These are phyloP conservation scores for Cadophora sp. DNA, from an alignment of 2,329 filamentous ascomycete species.

Conservation along the genomic window DNA sequence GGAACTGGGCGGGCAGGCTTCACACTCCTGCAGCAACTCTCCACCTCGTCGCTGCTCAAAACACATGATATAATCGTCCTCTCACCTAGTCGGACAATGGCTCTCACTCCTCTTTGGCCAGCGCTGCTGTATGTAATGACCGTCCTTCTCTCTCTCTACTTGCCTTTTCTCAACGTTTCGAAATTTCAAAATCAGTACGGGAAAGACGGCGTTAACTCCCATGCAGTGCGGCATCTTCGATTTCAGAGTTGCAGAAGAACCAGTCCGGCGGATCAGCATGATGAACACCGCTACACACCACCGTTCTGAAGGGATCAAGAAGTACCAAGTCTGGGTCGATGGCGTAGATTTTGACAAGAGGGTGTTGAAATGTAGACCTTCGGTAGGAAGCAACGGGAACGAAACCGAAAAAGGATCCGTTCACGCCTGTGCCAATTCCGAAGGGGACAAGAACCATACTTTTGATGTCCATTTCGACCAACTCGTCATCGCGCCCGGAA, in stretches of 20 bases:
- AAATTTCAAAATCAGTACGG: too few relatives aligned
- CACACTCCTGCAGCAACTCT: slow-evolving; percentile 47
- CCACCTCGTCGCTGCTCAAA: slow-evolving; percentile 36
- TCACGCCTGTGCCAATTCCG: slow-evolving; percentile 23
- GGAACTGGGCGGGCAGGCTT: slow-evolving; percentile 52
- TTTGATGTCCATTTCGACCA: slow-evolving; percentile 52
- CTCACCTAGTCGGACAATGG: slow-evolving; percentile 51
- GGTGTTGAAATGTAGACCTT: slow-evolving; percentile 47
- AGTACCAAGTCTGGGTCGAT: slow-evolving; percentile 51
- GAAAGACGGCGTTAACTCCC: not conserved
- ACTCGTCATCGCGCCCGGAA: slow-evolving; percentile 52
- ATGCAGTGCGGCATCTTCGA: slow-evolving; percentile 50
- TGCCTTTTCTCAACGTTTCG: too few relatives aligned
- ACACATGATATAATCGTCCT: slow-evolving; percentile 50
- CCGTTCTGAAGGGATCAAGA: slow-evolving; percentile 40
- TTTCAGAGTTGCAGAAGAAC: slow-evolving; percentile 54
- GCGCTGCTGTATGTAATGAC: slow-evolving; percentile 47
- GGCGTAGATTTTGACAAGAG: slow-evolving; percentile 48
- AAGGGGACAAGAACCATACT: slow-evolving; percentile 27
- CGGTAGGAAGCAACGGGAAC: slow-evolving; percentile 40
- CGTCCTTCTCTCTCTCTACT: too few relatives aligned
- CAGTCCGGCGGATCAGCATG: slow-evolving; percentile 47
- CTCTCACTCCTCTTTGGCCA: slow-evolving; percentile 54
- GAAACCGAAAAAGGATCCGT: slow-evolving; percentile 18
- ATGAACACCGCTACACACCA: slow-evolving; percentile 1